Evolutionary conservation across 202 grass and related monocot genomes (phyloP).

Genomic region (Brachypodium distachyon): DNA sequence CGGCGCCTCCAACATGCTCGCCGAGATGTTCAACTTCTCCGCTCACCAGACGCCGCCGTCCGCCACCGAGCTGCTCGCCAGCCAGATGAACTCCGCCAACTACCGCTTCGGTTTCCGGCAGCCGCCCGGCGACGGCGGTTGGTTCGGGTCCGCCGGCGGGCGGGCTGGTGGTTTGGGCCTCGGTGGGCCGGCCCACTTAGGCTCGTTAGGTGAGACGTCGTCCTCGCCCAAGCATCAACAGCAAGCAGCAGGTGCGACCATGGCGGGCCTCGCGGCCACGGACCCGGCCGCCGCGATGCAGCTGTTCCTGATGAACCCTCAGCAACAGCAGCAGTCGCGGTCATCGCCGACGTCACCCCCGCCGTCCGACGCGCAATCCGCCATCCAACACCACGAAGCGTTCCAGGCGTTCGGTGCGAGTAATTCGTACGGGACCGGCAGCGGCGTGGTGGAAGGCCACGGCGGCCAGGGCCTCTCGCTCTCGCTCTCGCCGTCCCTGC

Average conservation of each 20-base stretch:
- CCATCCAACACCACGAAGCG: constrained; percentile 54
- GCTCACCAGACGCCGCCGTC: constrained; percentile 38
- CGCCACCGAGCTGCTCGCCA: constrained; percentile 54
- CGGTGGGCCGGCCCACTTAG: constrained; percentile 21
- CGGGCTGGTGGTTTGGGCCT: constrained; percentile 48
- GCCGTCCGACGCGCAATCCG: constrained; percentile 36
- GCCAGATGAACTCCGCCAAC: constrained; percentile 60
- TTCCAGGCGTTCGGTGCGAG: constrained; percentile 64
- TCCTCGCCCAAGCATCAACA: constrained; percentile 35
- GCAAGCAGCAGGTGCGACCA: too few species aligned
- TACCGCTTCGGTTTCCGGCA: constrained; percentile 42
- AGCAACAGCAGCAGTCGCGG: constrained; percentile 38
- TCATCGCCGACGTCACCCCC: constrained; percentile 54
- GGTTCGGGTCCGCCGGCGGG: constrained; percentile 34
- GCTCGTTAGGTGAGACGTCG: constrained; percentile 59
- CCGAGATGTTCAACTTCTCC: constrained; percentile 74
- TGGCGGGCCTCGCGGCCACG: constrained; percentile 39
- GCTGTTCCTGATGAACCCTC: constrained; percentile 90
- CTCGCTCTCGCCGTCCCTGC: constrained; percentile 75
- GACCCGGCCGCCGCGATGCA: constrained; percentile 86
- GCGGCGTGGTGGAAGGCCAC: constrained; percentile 76
- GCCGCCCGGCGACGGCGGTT: constrained; percentile 31
- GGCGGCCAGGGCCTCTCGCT: constrained; percentile 78
- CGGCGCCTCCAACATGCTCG: constrained; percentile 57
- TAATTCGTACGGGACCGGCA: too few species aligned